phyloP scores from a whole-genome alignment of 2,329 filamentous ascomycete species.

The Lasiodiplodia sp. region DNA sequence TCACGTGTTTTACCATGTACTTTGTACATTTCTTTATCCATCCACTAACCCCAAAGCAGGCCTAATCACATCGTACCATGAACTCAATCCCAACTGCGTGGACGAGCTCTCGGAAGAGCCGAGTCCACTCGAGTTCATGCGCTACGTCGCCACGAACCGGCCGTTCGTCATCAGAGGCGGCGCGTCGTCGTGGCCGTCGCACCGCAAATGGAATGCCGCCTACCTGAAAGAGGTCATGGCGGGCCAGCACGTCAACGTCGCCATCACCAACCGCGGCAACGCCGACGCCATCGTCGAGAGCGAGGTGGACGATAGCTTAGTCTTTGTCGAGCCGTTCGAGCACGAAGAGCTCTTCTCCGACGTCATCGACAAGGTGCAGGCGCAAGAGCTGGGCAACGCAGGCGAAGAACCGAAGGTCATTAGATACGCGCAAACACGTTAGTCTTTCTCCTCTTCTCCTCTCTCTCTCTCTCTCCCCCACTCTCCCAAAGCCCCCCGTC shows the following conservation, averaged over 20 bases:
- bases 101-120: conserved; percentile 71
- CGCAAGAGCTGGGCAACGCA: conserved; percentile 56
- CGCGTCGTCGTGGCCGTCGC: conserved; percentile 69
- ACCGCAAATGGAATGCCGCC: conserved; percentile 66
- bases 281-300: conserved; percentile 69
- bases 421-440: conserved; percentile 78
- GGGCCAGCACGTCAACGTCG: conserved; percentile 72
- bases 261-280: conserved; percentile 75
- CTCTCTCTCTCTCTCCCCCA: too few species aligned
- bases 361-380: conserved; percentile 68
- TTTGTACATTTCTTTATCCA: neutral
- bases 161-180: conserved; percentile 75
- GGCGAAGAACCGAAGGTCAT: conserved; percentile 1
- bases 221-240: conserved; percentile 66
- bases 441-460: conserved; percentile 35
- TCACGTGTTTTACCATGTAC: conserved; percentile 26
- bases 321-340: conserved; percentile 77
- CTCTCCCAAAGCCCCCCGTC: too few species aligned
- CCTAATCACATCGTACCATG: conserved; percentile 74
- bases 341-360: conserved; percentile 66
- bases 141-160: conserved; percentile 74
- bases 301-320: conserved; percentile 50
- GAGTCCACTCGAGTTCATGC: conserved; percentile 80
- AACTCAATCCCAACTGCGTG: conserved; percentile 69
- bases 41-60: conserved; percentile 41